Base-by-base conservation (phyloP, 371 early-diverging fungal genomes). In the Catenaria anguillulae region DNA sequence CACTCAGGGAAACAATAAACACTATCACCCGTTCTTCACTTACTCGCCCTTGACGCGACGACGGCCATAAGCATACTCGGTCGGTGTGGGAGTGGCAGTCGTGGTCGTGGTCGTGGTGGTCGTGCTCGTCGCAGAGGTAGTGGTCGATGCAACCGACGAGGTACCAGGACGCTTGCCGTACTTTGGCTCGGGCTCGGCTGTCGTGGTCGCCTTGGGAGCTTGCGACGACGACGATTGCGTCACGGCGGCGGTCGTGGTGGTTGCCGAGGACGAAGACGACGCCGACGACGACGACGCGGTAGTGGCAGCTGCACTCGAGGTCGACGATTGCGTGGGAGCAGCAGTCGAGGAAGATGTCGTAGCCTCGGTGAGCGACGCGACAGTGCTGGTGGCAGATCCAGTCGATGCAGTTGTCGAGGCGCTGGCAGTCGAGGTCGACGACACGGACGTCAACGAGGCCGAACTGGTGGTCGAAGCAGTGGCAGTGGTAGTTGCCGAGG, bases 101-200 rank as follows among this genome's bases (percentile, higher is more conserved):
- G n/a, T 40, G 45, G 45, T 43, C 21, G 8, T 2, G 45, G 45
- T 43, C 45, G 45, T 12, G 19, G 45, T 23, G 45, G 45, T 2
- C 8, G 45, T 43, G 10, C 19, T 19, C 19, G 45, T 43, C 76
- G 94, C 93, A 72, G 96, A 93, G 70, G 80, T 88, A 62, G 91
- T 91, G 59, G 71, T 95, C 67, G 73, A 80, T n/a, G n/a, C n/a
- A n/a, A n/a, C n/a, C 31, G 50, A 89, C 34, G 70, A 76, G 34
- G 88, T 87, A 13, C 76, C 73, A 5, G 40, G 10, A 5, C 17
- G 5, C 40, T 40, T 40, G 10, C 17, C 17, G 40, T 40, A 40
- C n/a, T n/a, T n/a, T n/a, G n/a, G n/a, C n/a, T n/a, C n/a, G 5
- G 40, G 10, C 10, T 17, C 40, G 40, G 82, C 85, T 58, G 84